Evolutionary conservation across 805 yeast species (phyloP), one percentile per base, ranked within the genome.

Genomic region (Wickerhamiella australiensis): DNA sequence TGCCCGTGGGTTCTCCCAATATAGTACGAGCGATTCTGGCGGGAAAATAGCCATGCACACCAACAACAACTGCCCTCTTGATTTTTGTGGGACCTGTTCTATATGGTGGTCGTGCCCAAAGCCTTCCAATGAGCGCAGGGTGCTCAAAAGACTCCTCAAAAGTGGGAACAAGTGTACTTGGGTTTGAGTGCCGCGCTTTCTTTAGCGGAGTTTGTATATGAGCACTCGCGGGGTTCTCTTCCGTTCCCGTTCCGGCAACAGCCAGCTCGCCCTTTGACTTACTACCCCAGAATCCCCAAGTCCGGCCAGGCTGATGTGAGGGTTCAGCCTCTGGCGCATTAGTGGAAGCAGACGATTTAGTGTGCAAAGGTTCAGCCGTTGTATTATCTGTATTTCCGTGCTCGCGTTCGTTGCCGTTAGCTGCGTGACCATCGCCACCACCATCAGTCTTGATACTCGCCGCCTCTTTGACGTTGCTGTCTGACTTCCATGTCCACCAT

Each of bases 31-130:
- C 70, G 73, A 86, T 79, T 54, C 75, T 77, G 1, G 86, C 83
- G 0, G 98, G 98, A 68, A 92, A 90, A 60, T 88, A 90, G 0
- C 98, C 98, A 67, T 90, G 98, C 1, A 90, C 88, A 0, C 98
- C 98, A 52, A 90, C 78, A 31, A 92, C 82, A 26, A 90, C 73
- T 0, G 84, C 84, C 54, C 79, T 77, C 51, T 76, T 75, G 33
- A 77, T 52, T 5, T 44, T 49, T 1, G 51, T 42, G 1, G 64
- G 62, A 15, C 52, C 13, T 1, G 54, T 46, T 7, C 63, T 54
- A 38, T 51, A 63, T 54, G 59, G 47, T 37, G 13, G 51, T 50
- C 26, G 29, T 42, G 43, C 52, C 31, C 58, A 53, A 4, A 59
- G 33, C 44, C 53, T 40, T 12, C 52, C 27, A 23, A 56, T 17